Percentiles rank a stretch among this genome's conserved stretches.
Evolutionary conservation across 345 rosid species (phyloP).

Genomic region (Euphorbia peplus): DNA sequence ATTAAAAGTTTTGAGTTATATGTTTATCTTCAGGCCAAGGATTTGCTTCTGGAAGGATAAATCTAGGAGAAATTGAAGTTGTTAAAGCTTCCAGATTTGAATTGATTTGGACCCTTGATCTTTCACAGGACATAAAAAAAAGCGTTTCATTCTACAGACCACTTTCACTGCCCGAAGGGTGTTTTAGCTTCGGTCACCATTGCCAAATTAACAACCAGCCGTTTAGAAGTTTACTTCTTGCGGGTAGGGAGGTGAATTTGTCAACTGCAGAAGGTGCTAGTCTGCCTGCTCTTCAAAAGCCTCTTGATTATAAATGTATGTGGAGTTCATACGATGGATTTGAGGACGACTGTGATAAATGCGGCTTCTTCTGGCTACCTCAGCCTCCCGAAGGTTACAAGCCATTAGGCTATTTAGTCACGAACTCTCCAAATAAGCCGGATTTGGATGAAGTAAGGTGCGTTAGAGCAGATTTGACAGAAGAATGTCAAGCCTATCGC

Average conservation of each 20-base stretch:
- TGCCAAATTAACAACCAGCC: slow-evolving; percentile 60
- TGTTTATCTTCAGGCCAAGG: slow-evolving; percentile 47
- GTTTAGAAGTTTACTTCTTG: slow-evolving; percentile 65
- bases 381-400: slow-evolving; percentile 69
- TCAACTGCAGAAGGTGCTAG: slow-evolving; percentile 16
- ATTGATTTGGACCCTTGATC: slow-evolving; percentile 56
- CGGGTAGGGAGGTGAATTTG: slow-evolving; percentile 45
- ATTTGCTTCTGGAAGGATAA: slow-evolving; percentile 69
- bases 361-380: slow-evolving; percentile 81
- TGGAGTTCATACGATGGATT: slow-evolving; percentile 68
- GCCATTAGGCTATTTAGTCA: slow-evolving; percentile 66
- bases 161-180: slow-evolving; percentile 55
- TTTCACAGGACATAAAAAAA: slow-evolving; percentile 37
- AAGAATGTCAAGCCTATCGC: slow-evolving; percentile 46
- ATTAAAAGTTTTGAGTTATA: background rate
- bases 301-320: slow-evolving; percentile 55
- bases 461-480: slow-evolving; percentile 72
- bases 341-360: slow-evolving; percentile 26
- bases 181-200: slow-evolving; percentile 68
- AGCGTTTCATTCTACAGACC: slow-evolving; percentile 66
- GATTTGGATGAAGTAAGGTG: slow-evolving; percentile 66
- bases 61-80: slow-evolving; percentile 64
- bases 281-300: slow-evolving; percentile 51
- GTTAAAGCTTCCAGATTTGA: slow-evolving; percentile 47
- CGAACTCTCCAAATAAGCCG: slow-evolving; percentile 51